phyloP scores from a whole-genome alignment of 805 yeast species.

The Kazachstania viticola region DNA sequence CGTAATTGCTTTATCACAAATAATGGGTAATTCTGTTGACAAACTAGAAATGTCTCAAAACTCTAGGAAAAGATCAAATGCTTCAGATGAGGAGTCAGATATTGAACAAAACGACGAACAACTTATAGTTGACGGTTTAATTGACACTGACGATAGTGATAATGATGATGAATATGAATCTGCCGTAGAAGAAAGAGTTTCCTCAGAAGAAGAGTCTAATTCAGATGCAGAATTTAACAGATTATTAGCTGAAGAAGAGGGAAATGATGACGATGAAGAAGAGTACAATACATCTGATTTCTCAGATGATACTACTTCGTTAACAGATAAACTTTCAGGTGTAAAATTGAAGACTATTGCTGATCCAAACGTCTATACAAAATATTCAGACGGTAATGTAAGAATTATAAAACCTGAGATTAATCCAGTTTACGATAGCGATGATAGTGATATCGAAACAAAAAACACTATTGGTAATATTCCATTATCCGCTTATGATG shows the following conservation, averaged over 20 bases:
- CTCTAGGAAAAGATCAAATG: no score
- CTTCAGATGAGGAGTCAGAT: constrained; percentile 14
- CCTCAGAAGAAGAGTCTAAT: constrained; percentile 29
- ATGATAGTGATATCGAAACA: constrained; percentile 77
- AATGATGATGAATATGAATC: constrained; percentile 10
- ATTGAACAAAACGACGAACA: constrained; percentile 8
- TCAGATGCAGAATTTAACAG: constrained; percentile 54
- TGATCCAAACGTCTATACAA: constrained; percentile 34
- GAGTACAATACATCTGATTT: constrained; percentile 21
- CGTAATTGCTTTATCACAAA: no score
- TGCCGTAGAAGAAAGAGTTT: not conserved
- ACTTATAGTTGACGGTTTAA: constrained; percentile 1
- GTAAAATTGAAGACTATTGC: constrained; percentile 41
- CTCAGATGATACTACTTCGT: constrained; percentile 33
- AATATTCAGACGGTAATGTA: constrained; percentile 69
- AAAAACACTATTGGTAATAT: constrained; percentile 87
- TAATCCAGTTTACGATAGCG: constrained; percentile 88
- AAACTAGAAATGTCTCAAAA: no score
- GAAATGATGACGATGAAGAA: constrained; percentile 18
- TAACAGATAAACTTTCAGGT: constrained; percentile 45
- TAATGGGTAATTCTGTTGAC: no score
- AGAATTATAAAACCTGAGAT: constrained; percentile 79
- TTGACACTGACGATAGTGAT: constrained; percentile 8
- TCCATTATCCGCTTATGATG: constrained; percentile 88
- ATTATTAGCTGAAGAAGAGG: constrained; percentile 43